Evolutionary conservation across 345 rosid genomes (phyloP), one percentile per base, ranked within the genome.

Genomic region (Noccaea caerulescens): DNA sequence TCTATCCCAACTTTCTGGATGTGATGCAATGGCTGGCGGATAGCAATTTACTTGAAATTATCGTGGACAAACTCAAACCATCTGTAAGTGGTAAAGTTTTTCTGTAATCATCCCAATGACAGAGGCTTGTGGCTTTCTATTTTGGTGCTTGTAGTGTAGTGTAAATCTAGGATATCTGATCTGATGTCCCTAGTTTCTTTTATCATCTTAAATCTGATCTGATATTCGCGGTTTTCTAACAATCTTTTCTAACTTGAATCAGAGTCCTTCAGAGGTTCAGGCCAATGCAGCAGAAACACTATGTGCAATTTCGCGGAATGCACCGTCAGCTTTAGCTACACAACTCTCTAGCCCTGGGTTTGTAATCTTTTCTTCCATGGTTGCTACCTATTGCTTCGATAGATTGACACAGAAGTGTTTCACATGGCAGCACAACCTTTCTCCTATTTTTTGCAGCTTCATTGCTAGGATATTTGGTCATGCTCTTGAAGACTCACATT

Each of bases 11-110:
- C 80, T 88, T 86, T 84, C 80, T 82, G 82, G 98, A 92, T 79
- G 96, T 95, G 80, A 95, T 95, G 97, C 98, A 95, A 75, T 95
- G 99, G 98, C 70, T 95, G 81, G 94, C 96, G 66, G 94, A 87
- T 63, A 86, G 88, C 85, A 82, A 87, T 81, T 76, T 90, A 83
- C 83, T 95, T 37, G 98, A 92, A 80, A 92, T 95, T 96, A 89
- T 95, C 49, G 96, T 90, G 61, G 96, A 95, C 80, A 92, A 95
- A 82, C 81, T 95, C 77, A 85, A 74, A 79, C 94, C 96, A 70
- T 82, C 84, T 67, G 99, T 95, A 83, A 83, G 98, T 77, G 47
- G 74, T 54, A 10, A 38, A 38, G 37, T 59, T 45, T 75, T 75
- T 60, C 34, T 36, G 11, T 60, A 52, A 36, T 51, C 57, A 36